Conservation (phyloP, 208 protist genomes). For the Trypanosoma caninum region DNA sequence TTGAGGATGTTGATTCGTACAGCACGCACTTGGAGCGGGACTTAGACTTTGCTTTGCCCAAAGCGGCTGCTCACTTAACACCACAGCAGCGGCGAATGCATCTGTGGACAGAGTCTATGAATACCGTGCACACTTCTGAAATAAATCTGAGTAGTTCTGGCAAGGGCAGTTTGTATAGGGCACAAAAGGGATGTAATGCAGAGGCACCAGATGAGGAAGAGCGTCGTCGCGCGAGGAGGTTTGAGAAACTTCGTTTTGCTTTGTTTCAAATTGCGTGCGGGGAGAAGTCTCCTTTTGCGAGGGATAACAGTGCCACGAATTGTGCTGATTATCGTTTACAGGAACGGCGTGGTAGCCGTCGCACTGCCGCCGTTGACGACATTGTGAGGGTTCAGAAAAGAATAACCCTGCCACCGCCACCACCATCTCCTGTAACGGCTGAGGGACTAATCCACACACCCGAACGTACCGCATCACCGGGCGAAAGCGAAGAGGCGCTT, state of each 20-base stretch:
- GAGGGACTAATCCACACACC: slow-evolving; percentile 28
- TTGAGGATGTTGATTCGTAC: slow-evolving; percentile 3
- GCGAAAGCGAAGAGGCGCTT: not conserved
- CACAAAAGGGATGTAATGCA: not conserved
- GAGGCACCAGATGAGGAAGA: not conserved
- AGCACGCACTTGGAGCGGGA: not conserved
- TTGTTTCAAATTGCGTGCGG: not conserved
- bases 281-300: not conserved
- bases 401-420: not conserved
- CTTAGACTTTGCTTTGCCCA: not conserved
- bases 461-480: not conserved
- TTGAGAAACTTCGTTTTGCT: slow-evolving; percentile 13
- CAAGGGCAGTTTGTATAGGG: not conserved
- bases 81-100: not conserved
- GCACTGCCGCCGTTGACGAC: not conserved
- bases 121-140: not conserved
- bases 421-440: not conserved
- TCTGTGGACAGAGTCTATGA: not conserved
- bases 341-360: not conserved
- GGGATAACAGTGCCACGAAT: not conserved
- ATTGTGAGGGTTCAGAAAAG: not conserved
- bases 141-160: not conserved
- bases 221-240: not conserved
- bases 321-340: not conserved
- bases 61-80: not conserved